These are phyloP conservation scores for Apium graveolens DNA, from an alignment of 129 eudicot genomes.

Conservation along the genomic window DNA sequence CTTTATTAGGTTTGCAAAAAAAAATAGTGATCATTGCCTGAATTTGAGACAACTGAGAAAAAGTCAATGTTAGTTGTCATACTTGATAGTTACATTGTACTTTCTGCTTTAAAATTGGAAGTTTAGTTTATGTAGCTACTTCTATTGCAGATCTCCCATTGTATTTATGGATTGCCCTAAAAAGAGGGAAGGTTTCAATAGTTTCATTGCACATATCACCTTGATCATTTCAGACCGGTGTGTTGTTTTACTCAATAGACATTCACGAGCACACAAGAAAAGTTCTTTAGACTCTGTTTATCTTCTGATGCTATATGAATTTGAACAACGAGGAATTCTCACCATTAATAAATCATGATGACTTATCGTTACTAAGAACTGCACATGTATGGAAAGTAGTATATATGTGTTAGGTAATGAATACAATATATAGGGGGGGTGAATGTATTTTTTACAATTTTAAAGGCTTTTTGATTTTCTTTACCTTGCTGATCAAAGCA, in stretches of 20 bases:
- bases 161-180: constrained; percentile 47
- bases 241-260: constrained; percentile 42
- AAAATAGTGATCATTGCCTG: constrained; percentile 7
- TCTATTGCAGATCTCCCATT: constrained; percentile 39
- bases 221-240: constrained; percentile 61
- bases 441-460: too few relatives aligned
- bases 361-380: background rate
- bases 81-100: background rate
- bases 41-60: background rate
- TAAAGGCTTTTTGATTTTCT: too few relatives aligned
- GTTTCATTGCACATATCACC: constrained; percentile 44
- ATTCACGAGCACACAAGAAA: constrained; percentile 69
- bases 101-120: background rate
- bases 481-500: too few relatives aligned
- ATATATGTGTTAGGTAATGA: too few relatives aligned
- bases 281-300: constrained; percentile 77
- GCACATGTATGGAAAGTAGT: background rate
- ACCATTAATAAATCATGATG: constrained; percentile 23
- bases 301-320: constrained; percentile 54
- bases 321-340: constrained; percentile 40
- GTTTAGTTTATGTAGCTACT: background rate
- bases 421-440: too few relatives aligned
- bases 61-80: background rate
- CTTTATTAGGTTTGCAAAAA: constrained; percentile 61
- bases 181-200: constrained; percentile 39